Conservation (phyloP, 1,139 yeast species). For the Komagataea norvegica region DNA sequence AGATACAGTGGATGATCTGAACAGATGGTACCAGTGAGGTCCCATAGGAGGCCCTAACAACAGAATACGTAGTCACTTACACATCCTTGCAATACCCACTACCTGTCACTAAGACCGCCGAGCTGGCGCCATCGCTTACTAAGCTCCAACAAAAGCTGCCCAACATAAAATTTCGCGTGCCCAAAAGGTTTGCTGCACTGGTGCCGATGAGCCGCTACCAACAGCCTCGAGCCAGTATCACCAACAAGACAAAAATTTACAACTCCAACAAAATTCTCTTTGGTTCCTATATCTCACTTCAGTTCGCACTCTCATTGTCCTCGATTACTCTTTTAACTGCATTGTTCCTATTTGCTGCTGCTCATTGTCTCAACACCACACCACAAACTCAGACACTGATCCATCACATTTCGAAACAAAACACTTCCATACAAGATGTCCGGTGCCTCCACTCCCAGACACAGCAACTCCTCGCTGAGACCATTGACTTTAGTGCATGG, state of each 20-base stretch:
- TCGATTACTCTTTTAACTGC: background rate
- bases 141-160: constrained; percentile 7
- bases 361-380: constrained; percentile 3
- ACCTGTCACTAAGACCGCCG: too few species aligned
- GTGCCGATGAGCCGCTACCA: background rate
- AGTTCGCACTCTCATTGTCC: constrained; percentile 3
- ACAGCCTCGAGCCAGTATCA: constrained; percentile 2
- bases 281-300: constrained; percentile 4
- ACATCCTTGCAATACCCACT: too few species aligned
- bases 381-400: constrained; percentile 3
- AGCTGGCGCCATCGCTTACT: too few species aligned
- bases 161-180: constrained; percentile 9
- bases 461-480: constrained; percentile 43
- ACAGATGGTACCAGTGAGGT: too few species aligned
- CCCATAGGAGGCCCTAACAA: too few species aligned
- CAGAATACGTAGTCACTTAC: too few species aligned
- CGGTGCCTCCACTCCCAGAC: constrained; percentile 26
- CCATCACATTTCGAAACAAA: background rate
- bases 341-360: constrained; percentile 4
- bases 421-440: constrained; percentile 15
- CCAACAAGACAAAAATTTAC: constrained; percentile 5
- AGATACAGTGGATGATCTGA: too few species aligned
- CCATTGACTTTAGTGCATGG: constrained; percentile 86
- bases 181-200: constrained; percentile 7
- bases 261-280: constrained; percentile 6